Base-by-base conservation (phyloP, 306 rosid genomes). In the Cucurbita moschata region DNA sequence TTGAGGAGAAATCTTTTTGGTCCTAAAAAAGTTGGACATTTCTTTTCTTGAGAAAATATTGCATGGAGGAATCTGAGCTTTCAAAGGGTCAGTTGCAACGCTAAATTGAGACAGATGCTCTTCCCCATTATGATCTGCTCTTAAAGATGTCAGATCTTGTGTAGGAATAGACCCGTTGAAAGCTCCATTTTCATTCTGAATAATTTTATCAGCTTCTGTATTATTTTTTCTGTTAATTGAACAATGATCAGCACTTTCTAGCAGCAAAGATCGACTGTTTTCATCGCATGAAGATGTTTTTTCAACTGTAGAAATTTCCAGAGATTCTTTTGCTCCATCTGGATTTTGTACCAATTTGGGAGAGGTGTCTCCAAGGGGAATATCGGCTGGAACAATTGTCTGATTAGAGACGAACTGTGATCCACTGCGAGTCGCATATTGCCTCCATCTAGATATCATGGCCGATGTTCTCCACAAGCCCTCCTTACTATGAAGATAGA, bases 391-490 rank as follows among this genome's bases (percentile, higher is more conserved):
- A 87, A 77, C 47, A 44, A 76, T 73, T 37, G 83, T 53, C 77
- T 80, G 85, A 79, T 71, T 80, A 74, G 86, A 76, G 81, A 78
- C 80, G 69, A 26, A 10, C 13, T 72, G 89, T 43, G 85, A 76
- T 70, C 77, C 76, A 71, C 71, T 71, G 68, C 81, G 96, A 81
- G 79, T 73, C 80, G 79, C 81, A 81, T 84, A 85, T 73, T 89
- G 91, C 83, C 87, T 89, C 99, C 97, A 94, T 77, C 97, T 85
- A 70, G 99, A 91, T 75, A 94, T 81, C 99, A 94, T 89, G 75
- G 96, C 91, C 68, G 92, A 91, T 40, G 97, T 83, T 85, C 99
- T 91, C 92, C 82, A 55, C 55, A 83, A 77, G 76, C 99, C 99
- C 86, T 94, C 99, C 79, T 84, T 86, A 81, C 97, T 86, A 73